Conservation (phyloP, 257 asterid genomes). For the Petunia axillaris region DNA sequence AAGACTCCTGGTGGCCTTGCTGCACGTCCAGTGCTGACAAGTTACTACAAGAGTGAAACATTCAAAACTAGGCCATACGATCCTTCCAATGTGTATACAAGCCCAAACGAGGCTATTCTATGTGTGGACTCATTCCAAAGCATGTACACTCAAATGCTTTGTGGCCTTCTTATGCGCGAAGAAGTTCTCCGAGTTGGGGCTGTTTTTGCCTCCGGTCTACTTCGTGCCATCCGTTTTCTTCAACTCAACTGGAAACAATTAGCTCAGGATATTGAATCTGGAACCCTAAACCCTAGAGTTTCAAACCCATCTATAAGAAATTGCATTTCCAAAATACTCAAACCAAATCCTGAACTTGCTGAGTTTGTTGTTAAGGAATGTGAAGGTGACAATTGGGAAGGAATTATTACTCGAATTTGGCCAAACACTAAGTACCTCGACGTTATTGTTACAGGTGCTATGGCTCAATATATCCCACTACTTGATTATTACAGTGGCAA, state of each 20-base stretch:
- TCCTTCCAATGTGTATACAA: constrained; percentile 68
- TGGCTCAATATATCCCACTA: constrained; percentile 87
- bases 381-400: constrained; percentile 69
- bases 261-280: constrained; percentile 59
- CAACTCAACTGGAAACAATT: constrained; percentile 67
- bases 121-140: constrained; percentile 77
- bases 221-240: constrained; percentile 76
- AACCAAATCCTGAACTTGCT: constrained; percentile 56
- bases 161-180: constrained; percentile 71
- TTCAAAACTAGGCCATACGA: constrained; percentile 74
- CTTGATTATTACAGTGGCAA: constrained; percentile 81
- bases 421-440: constrained; percentile 76
- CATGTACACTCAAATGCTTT: constrained; percentile 85
- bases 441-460: constrained; percentile 85
- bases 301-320: constrained; percentile 41
- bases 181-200: constrained; percentile 83
- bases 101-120: constrained; percentile 79
- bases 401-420: constrained; percentile 75
- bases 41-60: constrained; percentile 78
- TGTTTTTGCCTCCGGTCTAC: constrained; percentile 82
- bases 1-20: constrained; percentile 75
- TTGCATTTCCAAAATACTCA: constrained; percentile 45
- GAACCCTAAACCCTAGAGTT: constrained; percentile 53
- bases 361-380: constrained; percentile 53
- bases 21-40: constrained; percentile 83